Conservation (phyloP, 2,329 filamentous ascomycete genomes). For the Stagonosporopsis vannaccii region DNA sequence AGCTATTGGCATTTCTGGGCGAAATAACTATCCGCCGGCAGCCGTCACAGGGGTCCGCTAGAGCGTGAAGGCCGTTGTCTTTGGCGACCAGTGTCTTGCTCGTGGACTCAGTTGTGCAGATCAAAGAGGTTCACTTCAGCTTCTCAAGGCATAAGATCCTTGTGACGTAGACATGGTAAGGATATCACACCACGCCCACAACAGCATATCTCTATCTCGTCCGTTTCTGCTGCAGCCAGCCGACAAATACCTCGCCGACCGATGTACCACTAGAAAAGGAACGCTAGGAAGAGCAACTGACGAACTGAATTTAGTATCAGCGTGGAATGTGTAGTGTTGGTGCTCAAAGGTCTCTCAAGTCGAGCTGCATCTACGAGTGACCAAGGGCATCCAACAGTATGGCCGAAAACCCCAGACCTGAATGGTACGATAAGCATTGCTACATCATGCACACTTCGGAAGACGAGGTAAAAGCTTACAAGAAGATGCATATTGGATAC, state of each 20-base stretch:
- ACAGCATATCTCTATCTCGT: neutral
- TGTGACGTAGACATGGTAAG: no score
- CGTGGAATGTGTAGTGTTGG: neutral
- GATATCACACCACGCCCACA: neutral
- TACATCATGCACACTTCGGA: neutral
- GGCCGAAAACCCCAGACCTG: neutral
- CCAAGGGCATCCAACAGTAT: neutral
- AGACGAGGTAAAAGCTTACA: neutral
- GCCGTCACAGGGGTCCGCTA: no score
- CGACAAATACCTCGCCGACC: neutral
- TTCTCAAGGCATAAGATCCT: no score
- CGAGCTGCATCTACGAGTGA: neutral
- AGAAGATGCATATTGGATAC: neutral
- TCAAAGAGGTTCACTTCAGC: neutral
- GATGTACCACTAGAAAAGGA: no score
- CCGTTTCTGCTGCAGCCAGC: neutral
- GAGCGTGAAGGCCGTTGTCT: neutral
- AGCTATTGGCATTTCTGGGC: no score
- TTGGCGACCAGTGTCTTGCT: neutral
- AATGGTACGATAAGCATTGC: neutral
- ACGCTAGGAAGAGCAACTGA: no score
- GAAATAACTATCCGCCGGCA: no score
- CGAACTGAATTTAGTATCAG: no score
- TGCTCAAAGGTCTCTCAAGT: neutral
- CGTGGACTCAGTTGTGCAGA: neutral